These are phyloP conservation scores for Sclerotinia sclerotiorum DNA, from an alignment of 2,329 filamentous ascomycete species.

Conservation along the genomic window DNA sequence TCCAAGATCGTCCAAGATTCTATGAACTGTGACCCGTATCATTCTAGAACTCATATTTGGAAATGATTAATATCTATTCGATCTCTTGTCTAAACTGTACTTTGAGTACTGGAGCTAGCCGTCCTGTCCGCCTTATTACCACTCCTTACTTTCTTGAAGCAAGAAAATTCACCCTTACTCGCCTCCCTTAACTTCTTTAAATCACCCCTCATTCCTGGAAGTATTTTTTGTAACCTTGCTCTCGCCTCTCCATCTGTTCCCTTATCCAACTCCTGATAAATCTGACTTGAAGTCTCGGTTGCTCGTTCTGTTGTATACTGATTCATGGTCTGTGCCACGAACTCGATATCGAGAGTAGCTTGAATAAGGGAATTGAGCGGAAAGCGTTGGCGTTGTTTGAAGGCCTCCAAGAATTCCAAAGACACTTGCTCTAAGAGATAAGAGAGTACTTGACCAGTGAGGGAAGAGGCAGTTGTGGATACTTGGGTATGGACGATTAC, in stretches of 20 bases:
- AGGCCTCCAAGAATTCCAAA: conserved; percentile 76
- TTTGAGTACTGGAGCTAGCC: conserved; percentile 6
- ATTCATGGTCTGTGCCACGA: conserved; percentile 88
- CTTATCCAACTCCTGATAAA: conserved; percentile 87
- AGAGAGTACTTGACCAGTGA: conserved; percentile 79
- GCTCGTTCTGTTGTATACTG: conserved; percentile 86
- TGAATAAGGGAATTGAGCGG: conserved; percentile 85
- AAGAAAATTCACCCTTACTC: conserved; percentile 84
- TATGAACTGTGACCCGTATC: neutral
- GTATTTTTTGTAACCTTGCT: conserved; percentile 74
- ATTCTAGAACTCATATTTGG: neutral
- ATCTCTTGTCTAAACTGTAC: neutral
- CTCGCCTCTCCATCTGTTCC: conserved; percentile 87
- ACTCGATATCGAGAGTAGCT: conserved; percentile 95
- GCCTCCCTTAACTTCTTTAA: conserved; percentile 81
- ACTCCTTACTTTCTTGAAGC: conserved; percentile 61
- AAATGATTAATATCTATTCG: neutral
- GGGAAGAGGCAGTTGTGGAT: conserved; percentile 71
- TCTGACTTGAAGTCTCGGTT: conserved; percentile 78
- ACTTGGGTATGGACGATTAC: conserved; percentile 92
- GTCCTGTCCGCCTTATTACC: conserved; percentile 23
- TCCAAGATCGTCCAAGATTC: neutral
- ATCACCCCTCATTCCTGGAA: conserved; percentile 84
- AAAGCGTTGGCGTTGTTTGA: conserved; percentile 66
- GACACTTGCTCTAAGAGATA: conserved; percentile 83